A percentile compares a stretch with the other conserved stretches of the same genome.
Conservation (phyloP, 345 rosid species). For the Brassica carinata region DNA sequence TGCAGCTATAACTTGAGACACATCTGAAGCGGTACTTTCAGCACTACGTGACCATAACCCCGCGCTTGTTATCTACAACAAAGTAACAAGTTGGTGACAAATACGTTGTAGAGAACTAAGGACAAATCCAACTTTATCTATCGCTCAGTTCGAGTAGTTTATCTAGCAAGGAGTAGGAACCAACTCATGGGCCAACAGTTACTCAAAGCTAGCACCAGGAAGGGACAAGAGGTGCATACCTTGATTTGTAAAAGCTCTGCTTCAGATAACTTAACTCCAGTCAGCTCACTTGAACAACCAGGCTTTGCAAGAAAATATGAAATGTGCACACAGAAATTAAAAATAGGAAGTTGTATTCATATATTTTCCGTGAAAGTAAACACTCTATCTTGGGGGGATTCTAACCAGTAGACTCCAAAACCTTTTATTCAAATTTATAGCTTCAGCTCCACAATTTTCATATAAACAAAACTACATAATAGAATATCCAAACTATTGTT, state of each 20-base stretch:
- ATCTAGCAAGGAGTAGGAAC: no score
- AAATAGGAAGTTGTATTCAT: neutral
- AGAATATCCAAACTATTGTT: neutral
- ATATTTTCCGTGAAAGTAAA: no score
- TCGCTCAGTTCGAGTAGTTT: no score
- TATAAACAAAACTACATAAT: neutral
- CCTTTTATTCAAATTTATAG: neutral
- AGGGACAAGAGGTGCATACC: neutral
- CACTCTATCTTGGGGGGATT: no score
- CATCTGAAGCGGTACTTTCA: slow-evolving; percentile 46
- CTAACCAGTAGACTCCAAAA: neutral
- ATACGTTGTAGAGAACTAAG: slow-evolving; percentile 17
- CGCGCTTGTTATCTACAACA: slow-evolving; percentile 82
- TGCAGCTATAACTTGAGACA: slow-evolving; percentile 42
- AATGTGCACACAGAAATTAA: neutral
- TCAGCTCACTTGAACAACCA: slow-evolving; percentile 1
- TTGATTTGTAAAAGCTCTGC: neutral
- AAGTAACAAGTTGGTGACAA: slow-evolving; percentile 33
- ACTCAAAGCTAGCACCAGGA: neutral
- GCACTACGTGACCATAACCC: slow-evolving; percentile 80
- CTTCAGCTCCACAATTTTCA: neutral
- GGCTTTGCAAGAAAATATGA: neutral
- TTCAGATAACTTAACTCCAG: neutral
- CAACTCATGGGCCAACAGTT: no score
- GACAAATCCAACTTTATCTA: neutral